These are phyloP conservation scores for Schwanniomyces pseudopolymorphus DNA, from an alignment of 805 yeast genomes.

Conservation along the genomic window DNA sequence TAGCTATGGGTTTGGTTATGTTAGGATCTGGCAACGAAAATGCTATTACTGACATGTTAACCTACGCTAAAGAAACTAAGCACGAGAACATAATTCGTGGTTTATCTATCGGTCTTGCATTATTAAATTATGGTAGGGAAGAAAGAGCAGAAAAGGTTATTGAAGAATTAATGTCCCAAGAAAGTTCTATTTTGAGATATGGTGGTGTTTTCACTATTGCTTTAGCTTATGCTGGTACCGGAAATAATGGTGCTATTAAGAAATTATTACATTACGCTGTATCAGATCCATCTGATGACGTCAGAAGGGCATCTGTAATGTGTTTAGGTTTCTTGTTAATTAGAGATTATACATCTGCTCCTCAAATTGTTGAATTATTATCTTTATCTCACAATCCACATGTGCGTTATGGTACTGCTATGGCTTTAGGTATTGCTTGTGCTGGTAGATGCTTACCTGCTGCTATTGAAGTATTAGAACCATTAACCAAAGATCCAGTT, in stretches of 20 bases:
- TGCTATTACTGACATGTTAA: conserved; percentile 75
- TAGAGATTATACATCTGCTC: conserved; percentile 90
- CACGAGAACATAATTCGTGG: conserved; percentile 95
- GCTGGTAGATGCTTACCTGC: conserved; percentile 89
- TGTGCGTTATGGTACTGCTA: conserved; percentile 96
- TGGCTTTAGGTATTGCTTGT: conserved; percentile 96
- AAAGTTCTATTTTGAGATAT: conserved; percentile 82
- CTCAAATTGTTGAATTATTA: conserved; percentile 88
- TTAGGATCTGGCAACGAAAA: conserved; percentile 79
- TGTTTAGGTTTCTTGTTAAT: conserved; percentile 87
- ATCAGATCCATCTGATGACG: conserved; percentile 94
- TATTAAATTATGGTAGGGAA: conserved; percentile 83
- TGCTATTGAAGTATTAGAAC: conserved; percentile 90
- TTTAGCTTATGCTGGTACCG: conserved; percentile 95
- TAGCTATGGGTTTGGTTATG: conserved; percentile 95
- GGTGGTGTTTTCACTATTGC: conserved; percentile 96
- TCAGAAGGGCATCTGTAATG: conserved; percentile 93
- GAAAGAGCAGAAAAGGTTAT: conserved; percentile 73
- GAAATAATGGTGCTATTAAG: conserved; percentile 83
- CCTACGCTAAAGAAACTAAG: conserved; percentile 91
- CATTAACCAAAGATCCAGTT: conserved; percentile 88
- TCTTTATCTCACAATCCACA: conserved; percentile 97
- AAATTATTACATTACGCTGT: conserved; percentile 89
- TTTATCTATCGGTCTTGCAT: conserved; percentile 84
- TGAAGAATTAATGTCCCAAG: conserved; percentile 64